phyloP scores from a whole-genome alignment of 2,329 filamentous ascomycete species.

The Cephalotrichum gorgonifer region DNA sequence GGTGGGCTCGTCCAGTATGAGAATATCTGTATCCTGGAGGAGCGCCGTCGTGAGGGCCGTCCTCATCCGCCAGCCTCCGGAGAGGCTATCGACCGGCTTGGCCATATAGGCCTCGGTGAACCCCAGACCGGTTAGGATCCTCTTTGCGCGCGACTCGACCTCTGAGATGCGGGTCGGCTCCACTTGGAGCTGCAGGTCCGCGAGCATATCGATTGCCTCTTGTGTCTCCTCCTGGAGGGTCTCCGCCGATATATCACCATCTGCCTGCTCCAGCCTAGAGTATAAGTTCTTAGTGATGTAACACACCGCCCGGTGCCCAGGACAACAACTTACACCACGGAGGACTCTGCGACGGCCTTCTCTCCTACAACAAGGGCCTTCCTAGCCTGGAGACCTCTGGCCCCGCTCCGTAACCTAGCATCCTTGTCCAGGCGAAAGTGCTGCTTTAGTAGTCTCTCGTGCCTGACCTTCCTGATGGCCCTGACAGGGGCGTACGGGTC shows the following conservation, averaged over 20 bases:
- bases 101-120: constrained; percentile 54
- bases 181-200: constrained; percentile 56
- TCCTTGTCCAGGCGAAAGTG: constrained; percentile 64
- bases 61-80: constrained; percentile 69
- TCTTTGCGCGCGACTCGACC: constrained; percentile 55
- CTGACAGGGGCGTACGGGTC: constrained; percentile 48
- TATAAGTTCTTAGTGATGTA: not conserved
- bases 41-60: constrained; percentile 55
- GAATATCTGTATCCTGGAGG: constrained; percentile 62
- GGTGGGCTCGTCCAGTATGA: constrained; percentile 79
- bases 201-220: constrained; percentile 58
- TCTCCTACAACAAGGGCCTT: constrained; percentile 64
- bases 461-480: constrained; percentile 50
- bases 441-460: constrained; percentile 50
- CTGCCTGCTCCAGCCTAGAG: constrained; percentile 35
- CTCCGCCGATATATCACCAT: constrained; percentile 45
- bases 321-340: constrained; percentile 29
- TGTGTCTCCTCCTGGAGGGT: constrained; percentile 55
- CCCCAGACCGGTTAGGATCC: constrained; percentile 58
- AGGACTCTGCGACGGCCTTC: constrained; percentile 50
- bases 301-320: not conserved
- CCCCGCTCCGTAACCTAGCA: constrained; percentile 62
- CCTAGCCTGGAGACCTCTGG: constrained; percentile 63
- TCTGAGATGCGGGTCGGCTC: constrained; percentile 55
- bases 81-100: constrained; percentile 53